Evolutionary conservation across 345 rosid genomes (phyloP), one percentile per base, ranked within the genome.

Genomic region (Populus euphratica): DNA sequence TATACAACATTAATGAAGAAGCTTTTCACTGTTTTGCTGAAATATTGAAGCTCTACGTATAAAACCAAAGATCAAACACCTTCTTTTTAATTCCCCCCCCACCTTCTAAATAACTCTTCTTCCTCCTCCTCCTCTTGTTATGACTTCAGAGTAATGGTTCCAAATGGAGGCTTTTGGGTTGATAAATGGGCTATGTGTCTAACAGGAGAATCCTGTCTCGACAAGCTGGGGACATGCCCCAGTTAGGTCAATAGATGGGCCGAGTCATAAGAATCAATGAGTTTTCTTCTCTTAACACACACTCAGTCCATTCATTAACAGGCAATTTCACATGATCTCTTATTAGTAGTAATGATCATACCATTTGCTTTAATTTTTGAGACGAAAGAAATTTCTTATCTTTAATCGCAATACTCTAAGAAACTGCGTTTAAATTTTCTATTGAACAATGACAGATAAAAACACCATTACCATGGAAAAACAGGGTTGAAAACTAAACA

Each of bases 141-240:
- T n/a, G 25, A 38, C 8, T 5, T 38, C 1, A 1, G 39, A 20
- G 9, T 9, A 23, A 8, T 6, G 61, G 9, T 39, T 35, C 70
- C 52, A 68, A 56, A 67, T 66, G 77, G 69, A 77, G 62, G 56
- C 33, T 27, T 10, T 11, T 39, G 52, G 13, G 8, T 23, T 35
- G 50, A 61, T 35, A 49, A 47, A 47, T 20, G 21, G 69, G 52
- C 67, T 62, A 69, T 56, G 74, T 73, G 77, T 67, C 74, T 12
- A n/a, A 20, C 17, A 66, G 12, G n/a, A 61, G 56, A 64, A 35
- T 75, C 73, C 78, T 14, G 31, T 54, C 39, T 68, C 71, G 74
- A 78, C 82, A 78, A 78, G 76, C 72, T 63, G 76, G 59, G 8
- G 73, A 70, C 81, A 80, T 80, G 76, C 83, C 71, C 35, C 38